phyloP scores from a whole-genome alignment of 2,329 filamentous ascomycete species.

The Microdochium nivale region DNA sequence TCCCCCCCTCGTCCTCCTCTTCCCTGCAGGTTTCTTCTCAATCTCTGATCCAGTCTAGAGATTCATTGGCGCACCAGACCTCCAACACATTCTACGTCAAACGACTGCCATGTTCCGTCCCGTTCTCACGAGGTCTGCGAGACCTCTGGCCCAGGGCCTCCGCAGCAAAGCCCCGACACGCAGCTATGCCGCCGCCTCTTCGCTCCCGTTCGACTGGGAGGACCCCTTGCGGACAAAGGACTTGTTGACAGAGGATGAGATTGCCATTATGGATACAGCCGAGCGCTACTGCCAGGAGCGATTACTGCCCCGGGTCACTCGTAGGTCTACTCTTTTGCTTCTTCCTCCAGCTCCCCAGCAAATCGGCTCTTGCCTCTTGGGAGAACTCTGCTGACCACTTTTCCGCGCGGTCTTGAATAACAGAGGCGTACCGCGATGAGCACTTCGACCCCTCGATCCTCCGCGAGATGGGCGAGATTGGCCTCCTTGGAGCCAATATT shows the following conservation, averaged over 20 bases:
- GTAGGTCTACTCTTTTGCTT: slow-evolving; percentile 47
- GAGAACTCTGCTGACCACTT: background rate
- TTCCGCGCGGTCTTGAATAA: background rate
- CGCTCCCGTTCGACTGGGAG: slow-evolving; percentile 69
- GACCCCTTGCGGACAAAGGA: slow-evolving; percentile 72
- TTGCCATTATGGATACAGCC: slow-evolving; percentile 82
- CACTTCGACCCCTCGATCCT: slow-evolving; percentile 79
- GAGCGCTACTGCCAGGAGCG: slow-evolving; percentile 91
- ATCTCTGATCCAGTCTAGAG: too few species aligned
- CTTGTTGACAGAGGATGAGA: slow-evolving; percentile 81
- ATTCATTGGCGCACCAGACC: too few species aligned
- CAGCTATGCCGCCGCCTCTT: background rate
- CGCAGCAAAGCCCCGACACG: background rate
- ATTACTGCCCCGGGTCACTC: slow-evolving; percentile 74
- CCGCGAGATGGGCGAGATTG: slow-evolving; percentile 85
- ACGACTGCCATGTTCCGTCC: background rate
- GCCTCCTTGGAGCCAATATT: slow-evolving; percentile 79
- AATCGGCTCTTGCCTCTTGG: slow-evolving; percentile 44
- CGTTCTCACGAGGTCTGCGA: background rate
- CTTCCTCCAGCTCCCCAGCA: too few species aligned
- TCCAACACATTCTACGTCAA: too few species aligned
- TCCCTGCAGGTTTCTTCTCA: too few species aligned
- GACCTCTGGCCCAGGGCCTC: background rate
- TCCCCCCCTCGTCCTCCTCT: too few species aligned
- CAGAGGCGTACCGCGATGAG: slow-evolving; percentile 59